Percentiles rank a stretch among this genome's conserved stretches.
These are phyloP conservation scores for Wickerhamiella allomyrinae DNA, from an alignment of 805 yeast species.

Conservation along the genomic window DNA sequence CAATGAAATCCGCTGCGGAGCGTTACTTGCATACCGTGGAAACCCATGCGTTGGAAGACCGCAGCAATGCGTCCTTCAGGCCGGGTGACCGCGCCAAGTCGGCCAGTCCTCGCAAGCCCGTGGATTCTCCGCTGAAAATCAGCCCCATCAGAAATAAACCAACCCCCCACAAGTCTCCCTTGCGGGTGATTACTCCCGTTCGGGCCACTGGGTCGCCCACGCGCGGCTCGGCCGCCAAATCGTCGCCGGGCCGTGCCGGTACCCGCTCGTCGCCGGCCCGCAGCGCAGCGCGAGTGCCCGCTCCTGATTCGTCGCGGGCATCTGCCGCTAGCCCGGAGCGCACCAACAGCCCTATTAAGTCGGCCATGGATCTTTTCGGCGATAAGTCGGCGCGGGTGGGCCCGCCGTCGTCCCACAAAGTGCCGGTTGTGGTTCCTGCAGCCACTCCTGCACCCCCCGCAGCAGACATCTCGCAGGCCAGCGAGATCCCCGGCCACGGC, in stretches of 20 bases:
- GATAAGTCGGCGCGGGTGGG: background rate
- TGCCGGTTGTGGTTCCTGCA: background rate
- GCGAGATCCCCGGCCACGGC: slow-evolving; percentile 23
- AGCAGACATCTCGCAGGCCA: slow-evolving; percentile 6
- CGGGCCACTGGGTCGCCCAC: slow-evolving; percentile 1
- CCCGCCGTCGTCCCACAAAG: background rate
- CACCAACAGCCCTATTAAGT: background rate
- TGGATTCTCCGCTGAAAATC: background rate
- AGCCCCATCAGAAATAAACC: background rate
- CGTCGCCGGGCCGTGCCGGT: background rate
- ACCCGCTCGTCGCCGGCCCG: background rate
- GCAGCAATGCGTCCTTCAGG: background rate
- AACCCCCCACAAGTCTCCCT: background rate
- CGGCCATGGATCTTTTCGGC: background rate
- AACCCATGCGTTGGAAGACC: slow-evolving; percentile 7
- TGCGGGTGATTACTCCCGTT: slow-evolving; percentile 1
- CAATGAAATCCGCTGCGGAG: slow-evolving; percentile 8
- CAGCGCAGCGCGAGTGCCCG: no score
- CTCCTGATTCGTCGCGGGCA: no score
- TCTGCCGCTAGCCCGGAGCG: no score
- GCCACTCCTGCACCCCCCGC: background rate
- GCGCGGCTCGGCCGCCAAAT: background rate
- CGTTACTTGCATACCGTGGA: slow-evolving; percentile 16
- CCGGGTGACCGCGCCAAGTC: background rate
- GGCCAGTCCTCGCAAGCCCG: background rate